These are phyloP conservation scores for Euphorbia pulcherrima DNA, from an alignment of 345 rosid genomes.

Conservation along the genomic window DNA sequence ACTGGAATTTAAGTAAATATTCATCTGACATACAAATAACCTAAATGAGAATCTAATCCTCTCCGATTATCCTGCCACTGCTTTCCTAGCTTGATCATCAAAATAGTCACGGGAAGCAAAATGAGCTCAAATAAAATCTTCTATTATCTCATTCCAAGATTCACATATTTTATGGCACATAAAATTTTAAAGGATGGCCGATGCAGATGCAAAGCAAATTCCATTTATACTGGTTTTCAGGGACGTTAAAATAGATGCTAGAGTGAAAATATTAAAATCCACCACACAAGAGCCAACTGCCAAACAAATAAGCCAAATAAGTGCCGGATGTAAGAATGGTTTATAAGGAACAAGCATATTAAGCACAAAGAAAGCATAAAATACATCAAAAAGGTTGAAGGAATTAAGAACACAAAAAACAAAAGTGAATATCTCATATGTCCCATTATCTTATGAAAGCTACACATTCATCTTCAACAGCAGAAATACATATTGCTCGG, in stretches of 20 bases:
- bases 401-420: too few relatives aligned
- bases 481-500: neutral
- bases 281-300: too few relatives aligned
- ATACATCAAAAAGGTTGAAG: neutral
- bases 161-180: neutral
- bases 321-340: too few relatives aligned
- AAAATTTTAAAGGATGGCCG: neutral
- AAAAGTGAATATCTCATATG: neutral
- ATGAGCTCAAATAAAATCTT: neutral
- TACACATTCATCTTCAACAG: neutral
- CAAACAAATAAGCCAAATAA: too few relatives aligned
- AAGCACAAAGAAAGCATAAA: neutral
- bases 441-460: too few relatives aligned
- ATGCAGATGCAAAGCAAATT: neutral
- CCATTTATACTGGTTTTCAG: neutral
- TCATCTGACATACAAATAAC: conserved; percentile 1
- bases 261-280: neutral
- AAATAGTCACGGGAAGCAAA: neutral
- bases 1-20: neutral
- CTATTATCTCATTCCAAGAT: neutral
- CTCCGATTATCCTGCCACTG: neutral
- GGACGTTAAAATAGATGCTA: neutral
- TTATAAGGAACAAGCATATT: neutral
- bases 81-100: neutral
- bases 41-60: neutral